Evolutionary conservation across 345 rosid species (phyloP), one percentile per base, ranked within the genome.

Genomic region (Acer yangbiense): DNA sequence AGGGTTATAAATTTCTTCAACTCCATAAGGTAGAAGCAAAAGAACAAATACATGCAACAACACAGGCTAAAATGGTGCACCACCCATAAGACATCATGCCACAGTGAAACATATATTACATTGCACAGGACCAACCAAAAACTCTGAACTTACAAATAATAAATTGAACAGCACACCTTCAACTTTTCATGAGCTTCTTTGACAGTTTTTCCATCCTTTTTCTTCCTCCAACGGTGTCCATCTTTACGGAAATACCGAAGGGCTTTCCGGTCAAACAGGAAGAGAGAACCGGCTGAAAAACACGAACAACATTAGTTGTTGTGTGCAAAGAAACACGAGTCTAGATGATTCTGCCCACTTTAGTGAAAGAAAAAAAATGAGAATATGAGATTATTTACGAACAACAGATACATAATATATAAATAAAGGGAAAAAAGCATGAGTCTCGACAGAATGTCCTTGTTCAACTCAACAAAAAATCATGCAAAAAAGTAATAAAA

Each of bases 121-220:
- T n/a, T 57, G 58, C 46, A 55, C 75, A 69, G 78, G 69, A 72
- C 79, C 29, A 44, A 73, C 75, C 17, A 55, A 71, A 83, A 85
- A 80, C 74, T 41, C 77, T 72, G 75, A 82, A 84, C 85, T 79
- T 82, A 89, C 88, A 65, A 89, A 74, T 88, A 87, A 73, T 8
- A 83, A 80, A 83, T 73, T 79, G 75, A 86, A 88, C 83, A 68
- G 89, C 88, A 78, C 88, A 92, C 98, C 98, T 93, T 95, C 82
- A 95, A 86, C 92, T 95, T 95, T 85, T 95, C 98, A 73, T 95
- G 98, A 81, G 98, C 98, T 90, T 95, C 98, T 87, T 85, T 89
- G 78, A 93, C 93, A 13, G 98, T 95, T 83, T 93, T 95, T 14
- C 98, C 97, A 84, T 95, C 98, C 80, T 88, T 95, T 80, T 95